Base-by-base conservation (phyloP, 306 rosid species). In the Crotalaria pallida region DNA sequence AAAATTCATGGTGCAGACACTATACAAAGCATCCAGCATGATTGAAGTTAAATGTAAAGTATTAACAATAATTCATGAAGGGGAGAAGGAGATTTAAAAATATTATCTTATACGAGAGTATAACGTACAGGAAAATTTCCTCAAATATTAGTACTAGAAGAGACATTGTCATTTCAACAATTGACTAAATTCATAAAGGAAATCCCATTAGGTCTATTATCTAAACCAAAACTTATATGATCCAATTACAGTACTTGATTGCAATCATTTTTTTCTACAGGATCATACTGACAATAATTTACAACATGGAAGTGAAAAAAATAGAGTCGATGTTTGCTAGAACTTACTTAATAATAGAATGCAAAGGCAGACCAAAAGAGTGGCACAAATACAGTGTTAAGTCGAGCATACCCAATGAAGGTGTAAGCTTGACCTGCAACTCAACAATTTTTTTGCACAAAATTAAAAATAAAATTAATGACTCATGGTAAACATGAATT, bases 151-250 rank as follows among this genome's bases (percentile, higher is more conserved):
- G 15, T 11, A 4, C 23, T 11, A 10, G 15, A 66, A 52, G 16
- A 69, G 52, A 17, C 24, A 50, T 47, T 7, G n/a, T 10, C 65
- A 69, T 10, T 15, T 55, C 16, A n/a, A 29, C 40, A 10, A 38
- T 49, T 49, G 36, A 48, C 43, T 4, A 67, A 58, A 26, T 34
- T 7, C 17, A 9, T 15, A n/a, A 59, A 50, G n/a, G 2, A 31
- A 55, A 12, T 50, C 69, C 18, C 23, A 47, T 16, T 1, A 67
- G 9, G 4, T 58, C 61, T 27, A 66, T 57, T 10, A 27, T 53
- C 1, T n/a, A n/a, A n/a, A 72, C 41, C 78, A 73, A 33, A 69
- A 62, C 29, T 71, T 26, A 70, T 48, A 2, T n/a, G n/a, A n/a
- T n/a, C n/a, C n/a, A n/a, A 67, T 36, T 21, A n/a, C 36, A 50